These are phyloP conservation scores for Scheffersomyces lignicola DNA, from an alignment of 1,139 yeast genomes.

Conservation along the genomic window DNA sequence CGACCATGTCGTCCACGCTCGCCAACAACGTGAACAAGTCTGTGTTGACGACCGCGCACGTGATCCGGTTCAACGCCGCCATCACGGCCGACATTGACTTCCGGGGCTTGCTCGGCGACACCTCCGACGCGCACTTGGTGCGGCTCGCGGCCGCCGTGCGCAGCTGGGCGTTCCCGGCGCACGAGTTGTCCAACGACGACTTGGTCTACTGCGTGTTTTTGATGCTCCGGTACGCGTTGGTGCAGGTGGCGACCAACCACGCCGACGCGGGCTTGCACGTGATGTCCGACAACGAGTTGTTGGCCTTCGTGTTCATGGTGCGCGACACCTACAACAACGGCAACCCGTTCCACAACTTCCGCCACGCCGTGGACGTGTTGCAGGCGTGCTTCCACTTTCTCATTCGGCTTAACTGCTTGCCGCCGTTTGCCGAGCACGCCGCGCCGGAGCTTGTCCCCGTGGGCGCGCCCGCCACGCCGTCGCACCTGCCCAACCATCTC, in stretches of 20 bases:
- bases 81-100: conserved; percentile 44
- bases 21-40: conserved; percentile 26
- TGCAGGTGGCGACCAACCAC: conserved; percentile 24
- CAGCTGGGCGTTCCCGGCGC: conserved; percentile 67
- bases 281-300: conserved; percentile 44
- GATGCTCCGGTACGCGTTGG: conserved; percentile 53
- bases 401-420: conserved; percentile 48
- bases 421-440: conserved; percentile 23
- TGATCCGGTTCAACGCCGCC: conserved; percentile 25
- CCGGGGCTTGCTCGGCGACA: conserved; percentile 25
- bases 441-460: neutral
- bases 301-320: conserved; percentile 60
- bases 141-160: conserved; percentile 41
- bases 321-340: conserved; percentile 80
- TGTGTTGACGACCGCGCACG: conserved; percentile 18
- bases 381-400: conserved; percentile 81
- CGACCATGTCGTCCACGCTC: conserved; percentile 37
- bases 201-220: conserved; percentile 59
- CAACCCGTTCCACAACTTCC: conserved; percentile 90
- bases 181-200: conserved; percentile 66
- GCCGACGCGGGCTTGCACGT: conserved; percentile 19
- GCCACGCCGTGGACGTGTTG: conserved; percentile 93
- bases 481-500: conserved; percentile 19
- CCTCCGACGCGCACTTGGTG: conserved; percentile 24
- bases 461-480: conserved; percentile 10